phyloP scores from a whole-genome alignment of 1,139 yeast genomes.

The Yamadazyma pseudoaaseri region DNA sequence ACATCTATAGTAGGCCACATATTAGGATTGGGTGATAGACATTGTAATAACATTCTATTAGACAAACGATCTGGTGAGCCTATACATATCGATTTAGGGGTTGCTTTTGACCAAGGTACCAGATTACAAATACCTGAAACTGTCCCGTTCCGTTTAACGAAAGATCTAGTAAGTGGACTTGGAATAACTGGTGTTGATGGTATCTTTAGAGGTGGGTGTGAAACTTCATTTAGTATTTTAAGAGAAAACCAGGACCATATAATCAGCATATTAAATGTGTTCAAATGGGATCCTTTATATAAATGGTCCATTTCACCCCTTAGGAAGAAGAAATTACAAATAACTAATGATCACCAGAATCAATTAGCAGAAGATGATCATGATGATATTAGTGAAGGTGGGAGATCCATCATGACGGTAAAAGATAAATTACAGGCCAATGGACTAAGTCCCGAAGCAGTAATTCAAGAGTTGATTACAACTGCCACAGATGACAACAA shows the following conservation, averaged over 20 bases:
- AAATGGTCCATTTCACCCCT: slow-evolving; percentile 85
- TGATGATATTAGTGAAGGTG: slow-evolving; percentile 73
- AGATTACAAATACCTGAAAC: slow-evolving; percentile 84
- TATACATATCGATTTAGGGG: slow-evolving; percentile 93
- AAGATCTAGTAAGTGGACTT: slow-evolving; percentile 91
- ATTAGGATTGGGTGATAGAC: slow-evolving; percentile 93
- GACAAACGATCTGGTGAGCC: slow-evolving; percentile 85
- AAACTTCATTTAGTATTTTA: slow-evolving; percentile 68
- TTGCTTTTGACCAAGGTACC: slow-evolving; percentile 92
- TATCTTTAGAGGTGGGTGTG: slow-evolving; percentile 67
- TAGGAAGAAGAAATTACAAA: slow-evolving; percentile 54
- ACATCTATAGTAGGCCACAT: slow-evolving; percentile 85
- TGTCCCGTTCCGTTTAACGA: slow-evolving; percentile 87
- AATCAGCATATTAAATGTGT: slow-evolving; percentile 77
- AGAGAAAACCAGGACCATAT: slow-evolving; percentile 68
- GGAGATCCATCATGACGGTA: slow-evolving; percentile 73
- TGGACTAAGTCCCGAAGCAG: slow-evolving; percentile 79
- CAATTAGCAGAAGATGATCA: slow-evolving; percentile 21
- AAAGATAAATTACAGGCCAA: slow-evolving; percentile 63
- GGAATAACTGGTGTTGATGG: slow-evolving; percentile 85
- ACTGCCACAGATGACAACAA: slow-evolving; percentile 71
- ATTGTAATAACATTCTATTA: slow-evolving; percentile 83
- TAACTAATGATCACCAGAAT: slow-evolving; percentile 21
- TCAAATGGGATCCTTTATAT: slow-evolving; percentile 90
- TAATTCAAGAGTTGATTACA: slow-evolving; percentile 73